Evolutionary conservation across 768 basidiomycete species (phyloP).

Genomic region (Tylopilus subfusipes): DNA sequence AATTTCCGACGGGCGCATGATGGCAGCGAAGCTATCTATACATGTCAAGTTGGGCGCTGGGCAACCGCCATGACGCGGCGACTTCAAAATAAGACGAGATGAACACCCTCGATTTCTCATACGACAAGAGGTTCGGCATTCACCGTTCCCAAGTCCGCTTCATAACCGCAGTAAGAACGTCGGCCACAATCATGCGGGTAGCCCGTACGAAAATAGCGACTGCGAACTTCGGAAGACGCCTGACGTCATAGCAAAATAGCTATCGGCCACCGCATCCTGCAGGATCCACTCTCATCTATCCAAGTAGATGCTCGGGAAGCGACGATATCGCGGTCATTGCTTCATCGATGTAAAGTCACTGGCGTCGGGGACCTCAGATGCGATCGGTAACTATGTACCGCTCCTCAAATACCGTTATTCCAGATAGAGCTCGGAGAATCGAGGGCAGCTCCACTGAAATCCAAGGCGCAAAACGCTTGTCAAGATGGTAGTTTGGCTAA

Average conservation of each 20-base stretch:
- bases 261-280: background rate
- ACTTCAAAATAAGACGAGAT: background rate
- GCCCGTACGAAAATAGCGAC: background rate
- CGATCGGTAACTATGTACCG: background rate
- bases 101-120: background rate
- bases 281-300: background rate
- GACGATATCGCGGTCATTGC: too few species aligned
- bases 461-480: background rate
- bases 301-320: background rate
- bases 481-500: background rate
- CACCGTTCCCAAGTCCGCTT: background rate
- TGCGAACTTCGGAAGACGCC: background rate
- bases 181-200: background rate
- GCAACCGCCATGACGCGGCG: background rate
- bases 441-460: background rate
- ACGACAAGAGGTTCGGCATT: background rate
- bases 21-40: background rate
- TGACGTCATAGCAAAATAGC: background rate
- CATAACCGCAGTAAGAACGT: background rate
- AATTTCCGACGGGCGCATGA: background rate
- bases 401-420: background rate
- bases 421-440: background rate
- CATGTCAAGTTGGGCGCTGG: background rate
- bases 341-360: background rate
- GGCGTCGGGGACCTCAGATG: too few species aligned